A percentile compares a stretch with the other conserved stretches of the same genome.
Conservation (phyloP, 257 asterid species). For the Solanum etuberosum region DNA sequence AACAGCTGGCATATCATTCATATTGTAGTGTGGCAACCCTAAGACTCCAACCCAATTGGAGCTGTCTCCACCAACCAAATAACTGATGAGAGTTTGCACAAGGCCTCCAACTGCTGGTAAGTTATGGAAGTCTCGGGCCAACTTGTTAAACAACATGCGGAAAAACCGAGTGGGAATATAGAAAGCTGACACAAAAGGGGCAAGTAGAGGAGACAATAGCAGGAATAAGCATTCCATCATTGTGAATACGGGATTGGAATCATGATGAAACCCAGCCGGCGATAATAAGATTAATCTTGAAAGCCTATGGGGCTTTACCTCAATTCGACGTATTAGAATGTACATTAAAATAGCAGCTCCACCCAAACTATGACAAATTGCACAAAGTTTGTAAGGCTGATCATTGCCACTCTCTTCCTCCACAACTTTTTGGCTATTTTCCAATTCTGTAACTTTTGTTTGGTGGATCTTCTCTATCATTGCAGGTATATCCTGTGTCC, state of each 20-base stretch:
- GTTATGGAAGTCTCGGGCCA: slow-evolving; percentile 93
- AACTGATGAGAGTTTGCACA: slow-evolving; percentile 91
- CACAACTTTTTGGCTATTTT: slow-evolving; percentile 24
- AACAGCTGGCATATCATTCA: slow-evolving; percentile 98
- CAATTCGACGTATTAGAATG: slow-evolving; percentile 52
- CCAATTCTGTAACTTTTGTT: slow-evolving; percentile 65
- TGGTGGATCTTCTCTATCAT: slow-evolving; percentile 89
- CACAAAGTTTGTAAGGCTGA: slow-evolving; percentile 78
- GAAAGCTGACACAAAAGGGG: slow-evolving; percentile 68
- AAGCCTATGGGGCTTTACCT: slow-evolving; percentile 77
- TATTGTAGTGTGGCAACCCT: slow-evolving; percentile 89
- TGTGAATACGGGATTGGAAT: slow-evolving; percentile 51
- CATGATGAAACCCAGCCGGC: slow-evolving; percentile 95
- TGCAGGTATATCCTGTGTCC: slow-evolving; percentile 89
- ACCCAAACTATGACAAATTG: slow-evolving; percentile 92
- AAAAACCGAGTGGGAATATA: slow-evolving; percentile 88
- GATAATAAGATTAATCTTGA: slow-evolving; percentile 84
- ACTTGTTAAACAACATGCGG: slow-evolving; percentile 81
- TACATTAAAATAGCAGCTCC: slow-evolving; percentile 91
- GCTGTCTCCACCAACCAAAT: slow-evolving; percentile 91
- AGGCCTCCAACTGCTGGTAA: slow-evolving; percentile 95
- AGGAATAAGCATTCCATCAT: slow-evolving; percentile 43
- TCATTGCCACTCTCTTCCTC: slow-evolving; percentile 30
- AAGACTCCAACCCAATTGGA: slow-evolving; percentile 97
- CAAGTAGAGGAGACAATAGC: slow-evolving; percentile 44